phyloP scores from a whole-genome alignment of 257 asterid species.

The Buddleja alternifolia region DNA sequence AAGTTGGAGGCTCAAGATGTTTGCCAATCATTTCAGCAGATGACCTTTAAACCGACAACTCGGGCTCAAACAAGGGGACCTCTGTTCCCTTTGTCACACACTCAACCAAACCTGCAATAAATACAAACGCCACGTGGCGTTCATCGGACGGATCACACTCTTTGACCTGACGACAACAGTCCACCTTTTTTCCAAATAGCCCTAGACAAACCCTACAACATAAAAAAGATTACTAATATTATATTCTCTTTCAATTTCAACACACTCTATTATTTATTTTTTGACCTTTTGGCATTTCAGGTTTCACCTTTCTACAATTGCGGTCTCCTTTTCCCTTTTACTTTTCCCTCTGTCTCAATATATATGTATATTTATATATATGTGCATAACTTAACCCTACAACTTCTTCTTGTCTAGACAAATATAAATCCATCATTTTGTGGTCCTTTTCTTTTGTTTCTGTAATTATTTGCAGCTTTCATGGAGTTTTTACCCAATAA shows the following conservation, averaged over 20 bases:
- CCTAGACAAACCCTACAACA: neutral
- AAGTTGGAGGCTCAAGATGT: slow-evolving; percentile 46
- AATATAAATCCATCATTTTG: slow-evolving; percentile 20
- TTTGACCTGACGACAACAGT: slow-evolving; percentile 46
- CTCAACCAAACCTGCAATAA: neutral
- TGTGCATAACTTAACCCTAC: neutral
- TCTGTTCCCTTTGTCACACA: slow-evolving; percentile 42
- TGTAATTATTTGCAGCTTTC: neutral
- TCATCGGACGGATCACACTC: slow-evolving; percentile 26
- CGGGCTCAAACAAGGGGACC: slow-evolving; percentile 38
- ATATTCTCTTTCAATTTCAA: slow-evolving; percentile 20
- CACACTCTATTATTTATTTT: slow-evolving; percentile 32
- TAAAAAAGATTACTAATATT: neutral
- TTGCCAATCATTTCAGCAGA: slow-evolving; percentile 65
- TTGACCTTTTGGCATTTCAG: slow-evolving; percentile 40
- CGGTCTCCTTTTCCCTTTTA: slow-evolving; percentile 29
- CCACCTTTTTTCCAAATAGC: slow-evolving; percentile 31
- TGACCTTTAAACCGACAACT: slow-evolving; percentile 56
- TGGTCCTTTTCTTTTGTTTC: neutral
- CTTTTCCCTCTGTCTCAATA: slow-evolving; percentile 35
- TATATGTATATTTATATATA: slow-evolving; percentile 6
- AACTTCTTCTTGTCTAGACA: slow-evolving; percentile 27
- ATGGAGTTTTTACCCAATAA: slow-evolving; percentile 46
- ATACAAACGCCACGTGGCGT: slow-evolving; percentile 6
- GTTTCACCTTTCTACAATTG: slow-evolving; percentile 30